Conservation (phyloP, 1,284 basidiomycete species). For the Leccinum griseonigrum region DNA sequence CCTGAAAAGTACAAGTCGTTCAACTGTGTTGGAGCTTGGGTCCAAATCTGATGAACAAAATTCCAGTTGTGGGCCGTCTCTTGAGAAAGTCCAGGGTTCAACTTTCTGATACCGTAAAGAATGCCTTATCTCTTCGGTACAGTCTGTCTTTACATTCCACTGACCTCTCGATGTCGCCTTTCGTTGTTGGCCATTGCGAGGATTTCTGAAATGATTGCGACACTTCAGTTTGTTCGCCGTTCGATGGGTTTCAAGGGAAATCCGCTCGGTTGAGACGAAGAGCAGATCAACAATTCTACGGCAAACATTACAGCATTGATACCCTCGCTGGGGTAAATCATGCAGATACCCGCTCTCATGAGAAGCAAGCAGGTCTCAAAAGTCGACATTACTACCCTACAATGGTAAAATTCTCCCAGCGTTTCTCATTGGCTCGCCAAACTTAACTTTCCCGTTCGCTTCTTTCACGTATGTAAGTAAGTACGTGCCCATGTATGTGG, state of each 20-base stretch:
- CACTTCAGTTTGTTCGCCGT: not conserved
- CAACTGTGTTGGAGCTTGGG: not conserved
- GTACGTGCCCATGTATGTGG: not conserved
- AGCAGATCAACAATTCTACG: not conserved
- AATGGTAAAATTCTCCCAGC: not conserved
- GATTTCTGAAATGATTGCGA: not conserved
- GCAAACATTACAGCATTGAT: not conserved
- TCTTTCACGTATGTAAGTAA: constrained; percentile 4
- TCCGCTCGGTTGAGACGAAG: not conserved
- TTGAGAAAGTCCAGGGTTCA: not conserved
- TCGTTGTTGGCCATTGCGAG: not conserved
- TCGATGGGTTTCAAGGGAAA: not conserved
- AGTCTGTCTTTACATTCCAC: not conserved
- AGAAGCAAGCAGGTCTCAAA: not conserved
- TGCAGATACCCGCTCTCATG: not conserved
- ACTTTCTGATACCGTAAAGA: not conserved
- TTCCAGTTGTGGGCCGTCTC: not conserved
- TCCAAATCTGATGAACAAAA: not conserved
- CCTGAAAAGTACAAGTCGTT: constrained; percentile 1
- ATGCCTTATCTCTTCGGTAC: not conserved
- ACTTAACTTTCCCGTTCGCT: constrained; percentile 1
- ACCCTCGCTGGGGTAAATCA: not conserved
- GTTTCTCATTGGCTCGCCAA: constrained; percentile 3
- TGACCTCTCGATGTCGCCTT: not conserved
- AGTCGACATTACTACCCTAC: not conserved